phyloP scores from a whole-genome alignment of 345 rosid species.

The Xanthoceras sorbifolium region DNA sequence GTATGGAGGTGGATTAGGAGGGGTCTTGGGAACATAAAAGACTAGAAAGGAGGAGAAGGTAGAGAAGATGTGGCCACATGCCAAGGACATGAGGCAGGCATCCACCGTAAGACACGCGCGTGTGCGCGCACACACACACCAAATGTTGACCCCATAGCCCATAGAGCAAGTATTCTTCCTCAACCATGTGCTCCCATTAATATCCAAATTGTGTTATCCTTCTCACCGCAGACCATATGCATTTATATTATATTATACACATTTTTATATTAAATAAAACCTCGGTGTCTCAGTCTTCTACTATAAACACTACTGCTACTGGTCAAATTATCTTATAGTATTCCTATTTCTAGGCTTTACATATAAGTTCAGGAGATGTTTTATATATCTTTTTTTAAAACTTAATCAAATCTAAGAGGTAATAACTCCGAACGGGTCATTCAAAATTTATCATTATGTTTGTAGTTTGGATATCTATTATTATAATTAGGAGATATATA shows the following conservation, averaged over 20 bases:
- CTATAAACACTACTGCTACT: too few species aligned
- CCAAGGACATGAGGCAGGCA: constrained; percentile 29
- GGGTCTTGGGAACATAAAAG: background rate
- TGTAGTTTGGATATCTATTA: too few species aligned
- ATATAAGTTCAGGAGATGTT: background rate
- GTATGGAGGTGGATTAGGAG: background rate
- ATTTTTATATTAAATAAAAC: too few species aligned
- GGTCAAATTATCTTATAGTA: background rate
- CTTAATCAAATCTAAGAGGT: too few species aligned
- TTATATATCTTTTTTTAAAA: too few species aligned
- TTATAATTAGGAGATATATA: too few species aligned
- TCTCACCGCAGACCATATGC: background rate
- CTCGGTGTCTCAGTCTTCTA: too few species aligned
- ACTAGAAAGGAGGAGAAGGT: background rate
- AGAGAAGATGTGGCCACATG: constrained; percentile 16
- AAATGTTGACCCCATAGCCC: constrained; percentile 24
- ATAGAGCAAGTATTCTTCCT: background rate
- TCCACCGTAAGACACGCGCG: constrained; percentile 39
- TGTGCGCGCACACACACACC: constrained; percentile 32
- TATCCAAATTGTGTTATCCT: background rate
- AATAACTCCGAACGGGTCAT: too few species aligned
- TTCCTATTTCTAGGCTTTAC: too few species aligned
- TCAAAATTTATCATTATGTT: too few species aligned
- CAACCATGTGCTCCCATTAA: constrained; percentile 10
- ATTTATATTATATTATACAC: too few species aligned